phyloP scores from a whole-genome alignment of 192 early-diverging fungal species.

The Umbelopsis vinacea region DNA sequence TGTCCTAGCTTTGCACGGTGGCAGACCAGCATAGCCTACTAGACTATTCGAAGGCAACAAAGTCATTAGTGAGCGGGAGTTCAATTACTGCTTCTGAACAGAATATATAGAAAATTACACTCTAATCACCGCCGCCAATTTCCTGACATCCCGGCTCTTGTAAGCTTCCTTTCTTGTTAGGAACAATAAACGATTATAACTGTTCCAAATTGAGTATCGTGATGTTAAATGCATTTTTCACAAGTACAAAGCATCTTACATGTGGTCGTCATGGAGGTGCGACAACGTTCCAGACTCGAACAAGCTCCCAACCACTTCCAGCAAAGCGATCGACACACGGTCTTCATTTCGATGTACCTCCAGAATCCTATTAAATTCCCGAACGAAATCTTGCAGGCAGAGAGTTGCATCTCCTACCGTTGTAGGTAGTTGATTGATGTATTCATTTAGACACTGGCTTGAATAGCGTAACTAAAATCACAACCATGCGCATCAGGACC shows the following conservation, averaged over 20 bases:
- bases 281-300: slow-evolving; percentile 55
- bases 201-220: slow-evolving; percentile 29
- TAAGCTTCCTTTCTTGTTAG: slow-evolving; percentile 49
- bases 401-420: slow-evolving; percentile 11
- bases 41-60: slow-evolving; percentile 1
- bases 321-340: slow-evolving; percentile 66
- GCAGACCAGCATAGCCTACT: slow-evolving; percentile 55
- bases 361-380: slow-evolving; percentile 49
- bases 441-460: slow-evolving; percentile 65
- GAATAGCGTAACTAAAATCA: slow-evolving; percentile 63
- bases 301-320: slow-evolving; percentile 72
- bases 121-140: slow-evolving; percentile 64
- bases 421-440: slow-evolving; percentile 51
- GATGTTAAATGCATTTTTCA: slow-evolving; percentile 31
- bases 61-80: neutral
- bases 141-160: slow-evolving; percentile 63
- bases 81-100: slow-evolving; percentile 12
- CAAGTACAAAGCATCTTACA: slow-evolving; percentile 31
- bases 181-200: slow-evolving; percentile 12
- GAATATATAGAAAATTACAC: slow-evolving; percentile 53
- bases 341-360: slow-evolving; percentile 54
- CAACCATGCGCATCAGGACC: neutral
- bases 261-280: slow-evolving; percentile 37
- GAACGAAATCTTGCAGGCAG: slow-evolving; percentile 48
- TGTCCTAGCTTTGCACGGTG: slow-evolving; percentile 46